Conservation (phyloP, 2,329 filamentous ascomycete species). For the Eutypella sp. region DNA sequence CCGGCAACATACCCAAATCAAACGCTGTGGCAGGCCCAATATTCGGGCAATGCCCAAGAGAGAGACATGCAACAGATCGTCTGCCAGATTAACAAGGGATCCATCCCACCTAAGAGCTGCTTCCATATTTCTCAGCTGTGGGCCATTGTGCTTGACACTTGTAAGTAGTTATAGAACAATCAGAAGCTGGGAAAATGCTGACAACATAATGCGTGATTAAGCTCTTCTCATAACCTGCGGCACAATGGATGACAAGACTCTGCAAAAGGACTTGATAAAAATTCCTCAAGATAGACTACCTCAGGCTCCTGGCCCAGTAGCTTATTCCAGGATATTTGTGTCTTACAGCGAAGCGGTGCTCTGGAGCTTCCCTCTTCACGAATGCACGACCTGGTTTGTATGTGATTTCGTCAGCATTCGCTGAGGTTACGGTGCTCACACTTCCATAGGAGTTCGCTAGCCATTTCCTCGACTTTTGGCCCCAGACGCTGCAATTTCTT, state of each 20-base stretch:
- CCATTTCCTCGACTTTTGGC: conserved; percentile 40
- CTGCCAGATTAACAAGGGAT: conserved; percentile 28
- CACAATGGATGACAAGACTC: conserved; percentile 27
- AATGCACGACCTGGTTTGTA: conserved; percentile 43
- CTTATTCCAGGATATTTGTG: conserved; percentile 28
- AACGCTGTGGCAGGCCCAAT: conserved; percentile 40
- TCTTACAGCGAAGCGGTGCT: conserved; percentile 28
- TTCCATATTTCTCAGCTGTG: conserved; percentile 46
- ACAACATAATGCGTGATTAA: conserved; percentile 1
- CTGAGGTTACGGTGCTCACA: neutral
- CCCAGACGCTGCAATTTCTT: conserved; percentile 31
- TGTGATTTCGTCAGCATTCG: conserved; percentile 17
- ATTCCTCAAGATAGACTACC: conserved; percentile 25
- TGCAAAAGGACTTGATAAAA: conserved; percentile 29
- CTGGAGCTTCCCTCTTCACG: conserved; percentile 33
- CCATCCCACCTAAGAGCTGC: conserved; percentile 31
- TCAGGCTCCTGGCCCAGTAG: conserved; percentile 6
- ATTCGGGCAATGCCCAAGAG: conserved; percentile 31
- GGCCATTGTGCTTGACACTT: conserved; percentile 40
- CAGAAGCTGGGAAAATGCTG: conserved; percentile 1
- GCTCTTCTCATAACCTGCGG: conserved; percentile 38
- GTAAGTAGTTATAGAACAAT: conserved; percentile 22
- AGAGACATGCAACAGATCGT: conserved; percentile 44
- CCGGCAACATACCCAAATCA: conserved; percentile 34
- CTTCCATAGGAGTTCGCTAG: conserved; percentile 30